Conservation (phyloP, 2,329 filamentous ascomycete genomes). For the Fusarium tricinctum region DNA sequence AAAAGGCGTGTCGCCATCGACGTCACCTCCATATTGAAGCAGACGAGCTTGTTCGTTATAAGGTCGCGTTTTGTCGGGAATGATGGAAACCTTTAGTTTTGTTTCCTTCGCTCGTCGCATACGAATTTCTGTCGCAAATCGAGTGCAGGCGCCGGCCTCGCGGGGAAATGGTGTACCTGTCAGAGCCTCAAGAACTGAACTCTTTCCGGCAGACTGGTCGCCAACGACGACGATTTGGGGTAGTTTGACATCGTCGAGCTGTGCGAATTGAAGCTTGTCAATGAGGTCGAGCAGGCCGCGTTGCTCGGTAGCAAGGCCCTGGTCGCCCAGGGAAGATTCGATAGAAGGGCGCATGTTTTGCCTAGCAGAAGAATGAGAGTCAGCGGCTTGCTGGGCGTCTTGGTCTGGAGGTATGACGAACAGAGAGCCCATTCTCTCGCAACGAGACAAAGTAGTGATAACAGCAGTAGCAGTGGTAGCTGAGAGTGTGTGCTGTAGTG, state of each 20-base stretch:
- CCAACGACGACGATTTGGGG: slow-evolving; percentile 75
- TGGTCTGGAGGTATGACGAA: slow-evolving; percentile 45
- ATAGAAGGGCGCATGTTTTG: slow-evolving; percentile 59
- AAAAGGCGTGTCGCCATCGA: slow-evolving; percentile 61
- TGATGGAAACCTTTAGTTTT: slow-evolving; percentile 66
- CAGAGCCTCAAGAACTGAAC: slow-evolving; percentile 73
- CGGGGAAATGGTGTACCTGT: slow-evolving; percentile 73
- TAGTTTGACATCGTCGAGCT: slow-evolving; percentile 66
- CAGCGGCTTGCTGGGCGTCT: slow-evolving; percentile 36
- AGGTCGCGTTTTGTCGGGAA: slow-evolving; percentile 64
- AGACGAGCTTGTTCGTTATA: slow-evolving; percentile 63
- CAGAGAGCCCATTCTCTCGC: slow-evolving; percentile 49
- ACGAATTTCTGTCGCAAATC: slow-evolving; percentile 72
- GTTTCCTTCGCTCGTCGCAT: slow-evolving; percentile 63
- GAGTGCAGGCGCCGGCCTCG: slow-evolving; percentile 71
- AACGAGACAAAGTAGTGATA: slow-evolving; percentile 10
- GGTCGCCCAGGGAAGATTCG: slow-evolving; percentile 63
- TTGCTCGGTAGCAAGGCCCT: slow-evolving; percentile 68
- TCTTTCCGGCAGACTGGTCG: slow-evolving; percentile 75
- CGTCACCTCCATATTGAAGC: slow-evolving; percentile 63
- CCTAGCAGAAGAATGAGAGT: slow-evolving; percentile 46
- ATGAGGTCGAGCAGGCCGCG: slow-evolving; percentile 69
- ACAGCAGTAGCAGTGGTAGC: slow-evolving; percentile 6
- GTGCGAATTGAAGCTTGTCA: slow-evolving; percentile 66
- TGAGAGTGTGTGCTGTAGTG: neutral